Evolutionary conservation across 148 eudicot genomes (phyloP), one percentile per base, ranked within the genome.

Genomic region (Chenopodium quinoa): DNA sequence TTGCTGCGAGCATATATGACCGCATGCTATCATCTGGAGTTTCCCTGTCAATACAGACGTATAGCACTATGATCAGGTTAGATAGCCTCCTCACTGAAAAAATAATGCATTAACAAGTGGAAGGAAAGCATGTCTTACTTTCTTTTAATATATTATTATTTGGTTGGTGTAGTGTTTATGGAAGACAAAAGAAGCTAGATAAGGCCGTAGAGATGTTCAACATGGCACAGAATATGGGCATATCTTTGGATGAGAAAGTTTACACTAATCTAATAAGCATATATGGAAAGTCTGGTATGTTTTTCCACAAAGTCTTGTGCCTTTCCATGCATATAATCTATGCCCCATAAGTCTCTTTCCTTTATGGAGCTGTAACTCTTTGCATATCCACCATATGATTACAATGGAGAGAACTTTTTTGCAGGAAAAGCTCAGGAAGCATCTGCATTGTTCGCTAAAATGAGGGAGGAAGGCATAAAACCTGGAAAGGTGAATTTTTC

Each of bases 51-150:
- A 88, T 94, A 89, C 95, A 91, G 84, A 93, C 98, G 70, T 90
- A 85, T 80, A 93, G 87, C 89, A 91, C 90, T 73, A 90, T 94
- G 98, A 93, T 94, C 86, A 94, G 97, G 98, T 93, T 66, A 84
- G 77, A 63, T 75, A 52, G 31, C 37, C 16, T 79, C 68, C 13
- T n/a, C 16, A 50, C 37, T 78, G 50, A 78, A 63, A 77, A 74
- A 62, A 66, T 16, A 74, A 12, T 29, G 27, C 56, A 29, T 9
- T n/a, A 65, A 2, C 6, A 34, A 62, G 46, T 75, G 80, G 54
- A 77, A 78, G 66, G 71, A 16, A 47, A n/a, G 47, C 12, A 17
- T 63, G 34, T 63, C 68, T 58, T 65, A 70, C 34, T 50, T 80
- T 75, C 44, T 79, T 80, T 7, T 80, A 63, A 60, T 58, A 47